phyloP scores from a whole-genome alignment of 495 filamentous ascomycete species.

The Daldinia decipiens region DNA sequence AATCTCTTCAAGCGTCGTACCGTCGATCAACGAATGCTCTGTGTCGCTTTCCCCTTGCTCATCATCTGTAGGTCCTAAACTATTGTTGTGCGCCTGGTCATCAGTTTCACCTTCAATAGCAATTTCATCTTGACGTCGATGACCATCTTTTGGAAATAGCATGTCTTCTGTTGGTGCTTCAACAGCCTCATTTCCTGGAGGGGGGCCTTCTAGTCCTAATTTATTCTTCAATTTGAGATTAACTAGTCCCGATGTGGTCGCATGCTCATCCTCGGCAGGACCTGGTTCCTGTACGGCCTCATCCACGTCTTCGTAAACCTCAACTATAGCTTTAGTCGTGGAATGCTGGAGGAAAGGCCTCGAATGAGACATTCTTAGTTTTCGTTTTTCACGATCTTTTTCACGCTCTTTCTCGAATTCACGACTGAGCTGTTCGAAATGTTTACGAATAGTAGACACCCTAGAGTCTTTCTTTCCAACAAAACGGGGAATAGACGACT shows the following conservation, averaged over 20 bases:
- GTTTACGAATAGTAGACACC: conserved; percentile 88
- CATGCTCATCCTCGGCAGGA: conserved; percentile 72
- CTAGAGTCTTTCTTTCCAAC: conserved; percentile 75
- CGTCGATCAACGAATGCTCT: conserved; percentile 71
- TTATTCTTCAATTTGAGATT: conserved; percentile 44
- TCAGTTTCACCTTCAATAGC: conserved; percentile 62
- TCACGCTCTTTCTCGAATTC: conserved; percentile 97
- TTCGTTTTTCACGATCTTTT: conserved; percentile 82
- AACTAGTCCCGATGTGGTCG: conserved; percentile 41
- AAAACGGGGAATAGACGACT: conserved; percentile 90
- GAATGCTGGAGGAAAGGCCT: conserved; percentile 84
- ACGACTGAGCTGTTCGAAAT: conserved; percentile 94
- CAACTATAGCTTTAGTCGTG: conserved; percentile 94
- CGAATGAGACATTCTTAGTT: conserved; percentile 80
- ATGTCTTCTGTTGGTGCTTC: conserved; percentile 10
- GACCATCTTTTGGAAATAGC: conserved; percentile 11
- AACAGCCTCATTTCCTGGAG: conserved; percentile 27
- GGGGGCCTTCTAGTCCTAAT: conserved; percentile 45
- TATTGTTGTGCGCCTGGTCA: conserved; percentile 61
- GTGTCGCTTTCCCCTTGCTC: conserved; percentile 78
- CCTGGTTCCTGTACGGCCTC: conserved; percentile 89
- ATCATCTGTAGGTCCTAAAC: conserved; percentile 61
- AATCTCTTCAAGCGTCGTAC: conserved; percentile 62
- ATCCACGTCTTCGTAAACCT: conserved; percentile 91
- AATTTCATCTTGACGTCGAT: conserved; percentile 50